These are phyloP conservation scores for Epicoccum nigrum DNA, from an alignment of 2,329 filamentous ascomycete genomes.

Conservation along the genomic window DNA sequence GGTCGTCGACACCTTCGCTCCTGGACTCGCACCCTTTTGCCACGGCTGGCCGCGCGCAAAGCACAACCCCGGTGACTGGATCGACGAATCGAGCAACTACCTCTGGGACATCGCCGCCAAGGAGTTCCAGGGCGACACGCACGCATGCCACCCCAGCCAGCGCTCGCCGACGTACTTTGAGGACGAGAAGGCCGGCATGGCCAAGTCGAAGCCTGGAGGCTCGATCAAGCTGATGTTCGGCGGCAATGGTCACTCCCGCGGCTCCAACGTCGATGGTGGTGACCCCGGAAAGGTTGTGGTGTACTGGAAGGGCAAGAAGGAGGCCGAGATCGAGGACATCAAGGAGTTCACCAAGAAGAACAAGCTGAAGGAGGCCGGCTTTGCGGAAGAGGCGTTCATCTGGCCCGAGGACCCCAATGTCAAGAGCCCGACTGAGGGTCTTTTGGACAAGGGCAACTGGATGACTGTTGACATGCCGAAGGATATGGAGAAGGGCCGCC, in stretches of 20 bases:
- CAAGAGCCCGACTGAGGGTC: slow-evolving; percentile 19
- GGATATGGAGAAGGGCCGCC: slow-evolving; percentile 31
- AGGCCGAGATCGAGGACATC: slow-evolving; percentile 30
- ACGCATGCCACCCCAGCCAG: slow-evolving; percentile 27
- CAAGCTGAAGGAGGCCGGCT: slow-evolving; percentile 26
- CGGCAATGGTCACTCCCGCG: slow-evolving; percentile 36
- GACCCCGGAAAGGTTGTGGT: slow-evolving; percentile 18
- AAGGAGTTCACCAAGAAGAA: slow-evolving; percentile 27
- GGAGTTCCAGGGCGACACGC: slow-evolving; percentile 9
- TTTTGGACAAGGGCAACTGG: slow-evolving; percentile 39
- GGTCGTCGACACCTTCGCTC: slow-evolving; percentile 21
- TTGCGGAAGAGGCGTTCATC: slow-evolving; percentile 31
- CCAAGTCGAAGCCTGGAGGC: slow-evolving; percentile 19
- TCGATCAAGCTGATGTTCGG: slow-evolving; percentile 34
- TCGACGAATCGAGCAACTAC: slow-evolving; percentile 29
- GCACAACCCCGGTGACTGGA: slow-evolving; percentile 32
- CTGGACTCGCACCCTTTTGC: slow-evolving; percentile 27
- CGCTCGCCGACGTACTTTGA: slow-evolving; percentile 19
- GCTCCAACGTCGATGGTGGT: slow-evolving; percentile 26
- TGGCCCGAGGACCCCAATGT: slow-evolving; percentile 25
- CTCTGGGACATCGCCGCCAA: slow-evolving; percentile 17
- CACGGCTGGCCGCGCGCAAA: slow-evolving; percentile 32
- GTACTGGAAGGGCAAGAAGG: slow-evolving; percentile 27
- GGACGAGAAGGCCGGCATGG: slow-evolving; percentile 28
- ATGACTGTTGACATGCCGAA: slow-evolving; percentile 29